phyloP scores from a whole-genome alignment of 1,284 basidiomycete species.

The Trichosporon sp. region DNA sequence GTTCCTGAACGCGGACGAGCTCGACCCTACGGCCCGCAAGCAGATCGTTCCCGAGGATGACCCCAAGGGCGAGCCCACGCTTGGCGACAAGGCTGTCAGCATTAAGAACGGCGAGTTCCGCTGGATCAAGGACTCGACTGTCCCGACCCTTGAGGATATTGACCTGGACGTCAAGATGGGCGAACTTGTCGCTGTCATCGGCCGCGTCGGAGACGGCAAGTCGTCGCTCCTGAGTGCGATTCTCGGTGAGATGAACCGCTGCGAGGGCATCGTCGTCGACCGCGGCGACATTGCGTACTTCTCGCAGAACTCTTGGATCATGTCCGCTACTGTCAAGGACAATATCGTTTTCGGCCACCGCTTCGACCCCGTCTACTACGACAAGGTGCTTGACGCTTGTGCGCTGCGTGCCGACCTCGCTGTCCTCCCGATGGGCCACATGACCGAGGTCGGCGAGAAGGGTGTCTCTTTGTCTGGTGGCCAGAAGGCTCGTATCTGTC shows the following conservation, averaged over 20 bases:
- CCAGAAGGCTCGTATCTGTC: constrained; percentile 65
- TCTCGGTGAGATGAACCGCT: constrained; percentile 81
- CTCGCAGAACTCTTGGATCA: constrained; percentile 85
- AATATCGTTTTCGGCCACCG: constrained; percentile 90
- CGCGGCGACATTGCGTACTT: constrained; percentile 84
- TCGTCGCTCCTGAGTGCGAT: constrained; percentile 58
- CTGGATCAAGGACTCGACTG: constrained; percentile 65
- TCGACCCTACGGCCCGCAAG: constrained; percentile 73
- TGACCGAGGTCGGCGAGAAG: constrained; percentile 74
- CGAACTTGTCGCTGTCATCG: constrained; percentile 83
- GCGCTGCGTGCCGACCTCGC: constrained; percentile 79
- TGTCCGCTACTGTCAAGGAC: constrained; percentile 78
- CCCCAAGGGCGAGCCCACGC: constrained; percentile 50
- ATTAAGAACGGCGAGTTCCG: constrained; percentile 75
- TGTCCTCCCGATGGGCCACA: constrained; percentile 70
- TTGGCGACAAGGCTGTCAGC: constrained; percentile 73
- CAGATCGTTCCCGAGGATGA: constrained; percentile 58
- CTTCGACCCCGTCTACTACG: constrained; percentile 67
- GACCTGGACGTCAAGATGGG: constrained; percentile 76
- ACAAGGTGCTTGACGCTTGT: constrained; percentile 65
- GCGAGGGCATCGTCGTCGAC: constrained; percentile 71
- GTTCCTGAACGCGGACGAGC: constrained; percentile 77
- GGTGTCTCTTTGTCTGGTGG: constrained; percentile 62
- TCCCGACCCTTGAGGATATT: constrained; percentile 75
- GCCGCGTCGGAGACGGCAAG: constrained; percentile 92